Base-by-base conservation (phyloP, 2,329 filamentous ascomycete species). In the Ceratocystis harringtonii region DNA sequence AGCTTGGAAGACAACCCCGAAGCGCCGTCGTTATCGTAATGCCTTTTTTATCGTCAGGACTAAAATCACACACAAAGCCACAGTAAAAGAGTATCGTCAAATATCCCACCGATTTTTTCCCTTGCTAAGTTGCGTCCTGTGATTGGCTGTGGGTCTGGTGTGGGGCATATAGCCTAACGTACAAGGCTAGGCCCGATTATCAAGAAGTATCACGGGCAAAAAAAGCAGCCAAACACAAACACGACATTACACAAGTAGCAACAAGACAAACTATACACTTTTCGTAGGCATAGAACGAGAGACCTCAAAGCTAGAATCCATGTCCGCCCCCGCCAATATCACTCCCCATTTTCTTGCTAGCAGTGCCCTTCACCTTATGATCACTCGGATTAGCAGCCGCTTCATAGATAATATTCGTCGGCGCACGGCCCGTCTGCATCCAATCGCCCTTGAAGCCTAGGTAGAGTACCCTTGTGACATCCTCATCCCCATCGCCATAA, bases 361-460 rank as follows among this genome's bases (percentile, higher is more conserved):
- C 74, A 61, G 79, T 79, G 6, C 83, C 83, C 76, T 84, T 85
- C 25, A 87, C 28, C 76, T 81, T 83, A 76, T 99, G 94, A 76
- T 99, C 94, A 60, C 78, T 83, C 12, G 92, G 94, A 74, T 96
- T 96, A 44, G 94, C 88, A 30, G 92, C 92, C 19, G 91, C 88
- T 80, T 99, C 94, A 75, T 97, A 99, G 68, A 96, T 72, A 70
- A 97, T 92, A 70, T 88, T 90, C 5, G 88, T 79, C 0, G 94
- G 91, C 73, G 74, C 77, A 68, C 72, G 72, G 25, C 87, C 94
- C 72, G 95, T 76, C 73, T 86, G 85, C 83, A 94, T 94, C 81
- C 90, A 97, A 76, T 96, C 90, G 28, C 94, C 94, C 76, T 90
- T 92, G 78, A 99, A 97, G 0, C 89, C 94, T 66, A 97, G 69